These are phyloP conservation scores for Alternaria brassicae DNA, from an alignment of 2,329 filamentous ascomycete genomes.

Conservation along the genomic window DNA sequence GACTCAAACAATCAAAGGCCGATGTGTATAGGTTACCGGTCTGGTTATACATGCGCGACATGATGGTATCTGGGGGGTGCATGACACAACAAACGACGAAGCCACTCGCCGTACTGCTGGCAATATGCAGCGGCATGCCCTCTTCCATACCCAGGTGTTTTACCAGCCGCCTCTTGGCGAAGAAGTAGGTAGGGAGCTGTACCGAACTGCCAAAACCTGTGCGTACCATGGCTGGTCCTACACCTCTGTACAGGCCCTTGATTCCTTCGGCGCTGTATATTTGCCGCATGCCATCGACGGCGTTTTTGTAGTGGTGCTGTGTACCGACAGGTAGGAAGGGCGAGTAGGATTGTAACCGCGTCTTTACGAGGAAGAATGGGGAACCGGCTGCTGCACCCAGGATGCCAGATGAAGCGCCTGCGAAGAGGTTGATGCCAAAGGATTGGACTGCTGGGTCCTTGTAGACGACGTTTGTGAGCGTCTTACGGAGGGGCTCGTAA, in stretches of 20 bases:
- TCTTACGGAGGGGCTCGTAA: slow-evolving; percentile 90
- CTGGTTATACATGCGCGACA: slow-evolving; percentile 99
- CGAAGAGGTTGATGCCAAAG: slow-evolving; percentile 90
- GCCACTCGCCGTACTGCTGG: slow-evolving; percentile 86
- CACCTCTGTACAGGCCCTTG: slow-evolving; percentile 84
- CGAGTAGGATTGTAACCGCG: slow-evolving; percentile 90
- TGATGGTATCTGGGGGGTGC: slow-evolving; percentile 98
- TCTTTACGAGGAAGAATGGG: slow-evolving; percentile 98
- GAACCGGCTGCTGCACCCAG: slow-evolving; percentile 92
- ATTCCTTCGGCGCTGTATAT: slow-evolving; percentile 82
- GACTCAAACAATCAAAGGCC: slow-evolving; percentile 88
- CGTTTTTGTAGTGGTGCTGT: slow-evolving; percentile 91
- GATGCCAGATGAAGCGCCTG: slow-evolving; percentile 86
- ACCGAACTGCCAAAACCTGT: slow-evolving; percentile 96
- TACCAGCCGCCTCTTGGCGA: slow-evolving; percentile 86
- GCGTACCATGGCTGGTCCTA: slow-evolving; percentile 91
- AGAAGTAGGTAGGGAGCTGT: slow-evolving; percentile 97
- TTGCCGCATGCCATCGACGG: slow-evolving; percentile 78
- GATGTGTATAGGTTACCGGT: slow-evolving; percentile 95
- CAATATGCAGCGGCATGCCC: slow-evolving; percentile 84
- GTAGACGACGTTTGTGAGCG: slow-evolving; percentile 73
- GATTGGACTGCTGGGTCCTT: slow-evolving; percentile 78
- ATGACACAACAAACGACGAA: slow-evolving; percentile 98
- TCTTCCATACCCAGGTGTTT: slow-evolving; percentile 89
- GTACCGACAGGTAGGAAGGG: slow-evolving; percentile 93